Percentiles rank a stretch among this genome's conserved stretches.
These are phyloP conservation scores for Aureobasidium sp. DNA, from an alignment of 2,329 filamentous ascomycete genomes.

Conservation along the genomic window DNA sequence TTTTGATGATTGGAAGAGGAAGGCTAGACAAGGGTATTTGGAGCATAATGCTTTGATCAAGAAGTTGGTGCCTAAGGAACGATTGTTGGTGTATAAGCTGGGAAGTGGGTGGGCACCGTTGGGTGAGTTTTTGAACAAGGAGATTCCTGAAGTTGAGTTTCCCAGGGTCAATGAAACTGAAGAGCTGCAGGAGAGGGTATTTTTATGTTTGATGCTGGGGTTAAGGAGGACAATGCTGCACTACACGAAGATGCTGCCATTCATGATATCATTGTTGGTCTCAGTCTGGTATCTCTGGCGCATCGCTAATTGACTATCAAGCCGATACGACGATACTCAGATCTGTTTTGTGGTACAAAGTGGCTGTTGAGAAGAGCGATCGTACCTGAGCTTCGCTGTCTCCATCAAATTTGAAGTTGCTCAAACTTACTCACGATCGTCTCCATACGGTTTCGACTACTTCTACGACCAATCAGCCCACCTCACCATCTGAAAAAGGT, in stretches of 20 bases:
- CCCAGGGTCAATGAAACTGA: constrained; percentile 14
- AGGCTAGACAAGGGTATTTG: background rate
- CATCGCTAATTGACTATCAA: background rate
- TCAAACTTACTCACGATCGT: too few relatives aligned
- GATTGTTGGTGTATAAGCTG: constrained; percentile 22
- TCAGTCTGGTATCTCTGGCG: background rate
- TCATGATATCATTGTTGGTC: background rate
- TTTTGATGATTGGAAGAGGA: background rate
- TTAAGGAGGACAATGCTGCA: background rate
- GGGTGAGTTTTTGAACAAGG: constrained; percentile 22
- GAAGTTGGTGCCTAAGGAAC: constrained; percentile 17
- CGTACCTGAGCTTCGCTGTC: too few relatives aligned
- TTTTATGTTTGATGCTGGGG: background rate
- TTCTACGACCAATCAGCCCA: too few relatives aligned
- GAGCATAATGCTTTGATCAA: constrained; percentile 16
- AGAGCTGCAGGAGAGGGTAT: constrained; percentile 1
- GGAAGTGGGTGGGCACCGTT: constrained; percentile 23
- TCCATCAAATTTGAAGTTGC: too few relatives aligned
- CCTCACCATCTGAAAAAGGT: too few relatives aligned
- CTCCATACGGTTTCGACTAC: too few relatives aligned
- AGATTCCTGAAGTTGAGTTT: constrained; percentile 19
- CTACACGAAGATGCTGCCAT: background rate
- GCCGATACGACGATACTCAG: background rate
- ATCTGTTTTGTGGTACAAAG: background rate
- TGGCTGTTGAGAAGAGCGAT: too few relatives aligned